These are phyloP conservation scores for Daedaleopsis sinensis DNA, from an alignment of 768 basidiomycete genomes.

Conservation along the genomic window DNA sequence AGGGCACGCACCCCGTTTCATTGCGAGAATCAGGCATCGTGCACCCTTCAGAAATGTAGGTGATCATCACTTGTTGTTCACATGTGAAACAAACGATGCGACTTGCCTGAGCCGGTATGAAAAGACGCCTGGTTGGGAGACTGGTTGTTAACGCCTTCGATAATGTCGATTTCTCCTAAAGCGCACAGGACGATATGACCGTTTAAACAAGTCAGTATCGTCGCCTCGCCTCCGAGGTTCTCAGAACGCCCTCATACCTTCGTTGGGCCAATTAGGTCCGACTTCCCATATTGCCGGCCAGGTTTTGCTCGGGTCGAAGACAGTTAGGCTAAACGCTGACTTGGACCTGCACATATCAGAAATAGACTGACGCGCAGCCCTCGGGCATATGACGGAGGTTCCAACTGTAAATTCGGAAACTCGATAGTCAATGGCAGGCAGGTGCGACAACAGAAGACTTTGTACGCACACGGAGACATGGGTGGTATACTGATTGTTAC, in stretches of 20 bases:
- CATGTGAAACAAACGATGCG: conserved; percentile 9
- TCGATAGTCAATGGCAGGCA: conserved; percentile 5
- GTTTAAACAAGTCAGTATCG: background rate
- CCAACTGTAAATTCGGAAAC: conserved; percentile 37
- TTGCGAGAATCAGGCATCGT: background rate
- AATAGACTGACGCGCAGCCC: conserved; percentile 49
- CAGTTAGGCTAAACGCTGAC: background rate
- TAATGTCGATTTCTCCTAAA: conserved; percentile 53
- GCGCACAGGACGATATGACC: background rate
- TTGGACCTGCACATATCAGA: background rate
- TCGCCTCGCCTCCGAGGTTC: too few species aligned
- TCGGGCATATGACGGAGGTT: conserved; percentile 61
- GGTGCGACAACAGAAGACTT: background rate
- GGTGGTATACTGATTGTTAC: conserved; percentile 54
- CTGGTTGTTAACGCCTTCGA: conserved; percentile 62
- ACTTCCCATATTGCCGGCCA: conserved; percentile 63
- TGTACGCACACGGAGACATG: conserved; percentile 53
- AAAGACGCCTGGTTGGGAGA: conserved; percentile 53
- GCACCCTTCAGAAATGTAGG: background rate
- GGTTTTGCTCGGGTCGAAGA: conserved; percentile 22
- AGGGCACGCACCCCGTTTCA: background rate
- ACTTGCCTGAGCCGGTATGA: conserved; percentile 54
- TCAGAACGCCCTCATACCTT: conserved; percentile 26
- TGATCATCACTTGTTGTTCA: background rate
- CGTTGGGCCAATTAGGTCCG: conserved; percentile 50